Conservation (phyloP, 768 basidiomycete species). For the Cystofilobasidium macerans region DNA sequence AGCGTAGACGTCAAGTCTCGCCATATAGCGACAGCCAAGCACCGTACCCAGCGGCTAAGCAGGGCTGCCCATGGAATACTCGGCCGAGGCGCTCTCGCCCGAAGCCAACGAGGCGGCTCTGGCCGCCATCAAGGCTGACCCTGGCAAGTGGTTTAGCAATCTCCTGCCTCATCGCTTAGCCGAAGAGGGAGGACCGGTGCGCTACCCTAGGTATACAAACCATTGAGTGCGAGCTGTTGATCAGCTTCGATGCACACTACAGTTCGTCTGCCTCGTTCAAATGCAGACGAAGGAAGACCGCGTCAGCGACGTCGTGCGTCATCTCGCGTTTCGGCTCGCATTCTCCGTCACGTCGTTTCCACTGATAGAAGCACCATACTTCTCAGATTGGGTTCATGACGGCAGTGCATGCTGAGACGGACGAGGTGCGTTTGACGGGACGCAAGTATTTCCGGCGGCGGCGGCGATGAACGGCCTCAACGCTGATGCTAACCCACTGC, state of each 20-base stretch:
- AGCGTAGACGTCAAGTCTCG: too few species aligned
- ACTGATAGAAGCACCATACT: too few species aligned
- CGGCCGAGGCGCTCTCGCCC: not conserved
- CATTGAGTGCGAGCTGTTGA: too few species aligned
- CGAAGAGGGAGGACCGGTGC: not conserved
- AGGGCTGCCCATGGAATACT: not conserved
- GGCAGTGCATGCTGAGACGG: not conserved
- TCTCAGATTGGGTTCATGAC: not conserved
- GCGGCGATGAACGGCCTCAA: too few species aligned
- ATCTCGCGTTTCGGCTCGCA: not conserved
- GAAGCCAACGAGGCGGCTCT: not conserved
- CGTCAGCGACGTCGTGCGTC: not conserved
- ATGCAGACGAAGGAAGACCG: not conserved
- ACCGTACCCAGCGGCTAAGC: not conserved
- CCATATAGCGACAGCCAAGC: too few species aligned
- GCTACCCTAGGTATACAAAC: not conserved
- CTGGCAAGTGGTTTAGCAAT: not conserved
- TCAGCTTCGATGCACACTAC: not conserved
- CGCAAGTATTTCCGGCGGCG: too few species aligned
- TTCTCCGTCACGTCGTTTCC: not conserved
- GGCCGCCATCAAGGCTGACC: not conserved
- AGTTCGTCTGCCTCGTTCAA: constrained; percentile 4
- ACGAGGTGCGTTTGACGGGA: constrained; percentile 4
- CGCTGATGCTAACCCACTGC: not conserved
- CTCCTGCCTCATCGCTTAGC: not conserved